Conservation (phyloP, 2,329 filamentous ascomycete genomes). For the Sclerotinia borealis region DNA sequence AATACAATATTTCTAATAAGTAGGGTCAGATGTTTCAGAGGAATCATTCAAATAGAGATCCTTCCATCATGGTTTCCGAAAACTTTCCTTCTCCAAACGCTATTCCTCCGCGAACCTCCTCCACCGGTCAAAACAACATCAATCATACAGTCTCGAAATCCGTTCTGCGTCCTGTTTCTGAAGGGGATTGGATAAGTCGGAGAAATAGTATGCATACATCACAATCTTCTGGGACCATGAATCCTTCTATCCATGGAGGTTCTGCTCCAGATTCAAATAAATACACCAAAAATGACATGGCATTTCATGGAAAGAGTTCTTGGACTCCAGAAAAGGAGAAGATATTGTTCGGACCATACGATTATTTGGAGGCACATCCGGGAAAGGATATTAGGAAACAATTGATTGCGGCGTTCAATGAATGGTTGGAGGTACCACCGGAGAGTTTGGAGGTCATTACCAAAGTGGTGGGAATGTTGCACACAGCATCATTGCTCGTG, state of each 20-base stretch:
- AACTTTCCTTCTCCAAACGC: constrained; percentile 49
- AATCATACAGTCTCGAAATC: constrained; percentile 25
- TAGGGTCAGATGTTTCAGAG: constrained; percentile 1
- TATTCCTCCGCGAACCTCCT: constrained; percentile 70
- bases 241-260: constrained; percentile 22
- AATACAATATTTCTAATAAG: not conserved
- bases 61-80: constrained; percentile 23
- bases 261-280: constrained; percentile 23
- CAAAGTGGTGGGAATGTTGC: constrained; percentile 75
- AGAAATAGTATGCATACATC: constrained; percentile 23
- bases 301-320: constrained; percentile 28
- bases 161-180: constrained; percentile 51
- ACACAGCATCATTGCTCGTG: constrained; percentile 75
- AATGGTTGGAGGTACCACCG: constrained; percentile 68
- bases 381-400: constrained; percentile 81
- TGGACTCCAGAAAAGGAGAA: constrained; percentile 74
- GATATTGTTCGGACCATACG: constrained; percentile 70
- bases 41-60: constrained; percentile 3
- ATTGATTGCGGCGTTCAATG: constrained; percentile 75
- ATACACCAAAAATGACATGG: constrained; percentile 28
- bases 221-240: constrained; percentile 20
- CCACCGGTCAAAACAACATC: constrained; percentile 44
- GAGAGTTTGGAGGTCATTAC: constrained; percentile 69
- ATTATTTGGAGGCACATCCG: constrained; percentile 72
- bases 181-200: constrained; percentile 56